Conservation (phyloP, 139 green algal genomes). For the Picochlorum costavermella region DNA sequence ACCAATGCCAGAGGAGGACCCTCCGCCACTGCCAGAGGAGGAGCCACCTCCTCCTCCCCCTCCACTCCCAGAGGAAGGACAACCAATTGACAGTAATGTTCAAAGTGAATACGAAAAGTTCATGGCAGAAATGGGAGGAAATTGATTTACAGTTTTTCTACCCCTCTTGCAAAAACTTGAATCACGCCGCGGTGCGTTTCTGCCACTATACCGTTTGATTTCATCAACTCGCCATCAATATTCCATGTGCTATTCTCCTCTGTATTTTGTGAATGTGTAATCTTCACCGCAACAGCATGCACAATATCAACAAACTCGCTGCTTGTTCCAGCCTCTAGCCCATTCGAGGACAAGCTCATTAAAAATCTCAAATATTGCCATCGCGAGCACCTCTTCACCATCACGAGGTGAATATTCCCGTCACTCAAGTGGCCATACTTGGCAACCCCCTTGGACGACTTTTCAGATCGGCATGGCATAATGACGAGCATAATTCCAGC, state of each 20-base stretch:
- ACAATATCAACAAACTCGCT: slow-evolving; percentile 40
- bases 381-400: slow-evolving; percentile 46
- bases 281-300: slow-evolving; percentile 29
- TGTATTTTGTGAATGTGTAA: slow-evolving; percentile 1
- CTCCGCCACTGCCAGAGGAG: slow-evolving; percentile 10
- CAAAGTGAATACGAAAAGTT: slow-evolving; percentile 45
- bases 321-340: slow-evolving; percentile 6
- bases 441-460: slow-evolving; percentile 50
- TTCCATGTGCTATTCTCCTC: slow-evolving; percentile 53
- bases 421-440: slow-evolving; percentile 61
- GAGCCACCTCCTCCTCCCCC: slow-evolving; percentile 1
- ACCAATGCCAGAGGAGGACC: background rate
- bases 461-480: slow-evolving; percentile 63
- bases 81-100: slow-evolving; percentile 17
- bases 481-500: slow-evolving; percentile 62
- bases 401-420: slow-evolving; percentile 61
- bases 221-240: slow-evolving; percentile 70
- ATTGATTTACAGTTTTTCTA: slow-evolving; percentile 25
- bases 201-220: background rate
- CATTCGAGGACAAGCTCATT: background rate
- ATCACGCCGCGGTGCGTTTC: slow-evolving; percentile 40
- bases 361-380: slow-evolving; percentile 65
- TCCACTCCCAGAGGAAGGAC: slow-evolving; percentile 14
- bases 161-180: slow-evolving; percentile 63
- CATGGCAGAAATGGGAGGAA: slow-evolving; percentile 34